Conservation (phyloP, 768 basidiomycete genomes). For the Leccinum incarnatum region DNA sequence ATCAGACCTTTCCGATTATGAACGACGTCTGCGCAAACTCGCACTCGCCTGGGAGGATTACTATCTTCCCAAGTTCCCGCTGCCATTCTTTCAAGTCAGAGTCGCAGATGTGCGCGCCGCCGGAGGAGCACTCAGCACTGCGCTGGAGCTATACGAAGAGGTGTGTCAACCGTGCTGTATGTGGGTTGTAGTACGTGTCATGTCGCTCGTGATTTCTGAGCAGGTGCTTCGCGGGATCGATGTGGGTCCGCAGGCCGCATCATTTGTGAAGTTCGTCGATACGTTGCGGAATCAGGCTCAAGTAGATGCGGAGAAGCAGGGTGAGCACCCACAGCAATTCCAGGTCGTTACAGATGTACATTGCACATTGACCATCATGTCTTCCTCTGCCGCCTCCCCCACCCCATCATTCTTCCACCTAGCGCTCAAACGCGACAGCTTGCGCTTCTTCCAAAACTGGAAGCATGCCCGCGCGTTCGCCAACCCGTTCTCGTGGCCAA, state of each 20-base stretch:
- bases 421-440: conserved; percentile 20
- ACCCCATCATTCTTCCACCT: not conserved
- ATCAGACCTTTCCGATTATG: conserved; percentile 12
- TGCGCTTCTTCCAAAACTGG: conserved; percentile 33
- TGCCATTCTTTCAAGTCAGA: conserved; percentile 32
- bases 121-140: conserved; percentile 31
- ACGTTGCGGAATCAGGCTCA: conserved; percentile 25
- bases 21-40: conserved; percentile 25
- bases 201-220: not conserved
- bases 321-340: conserved; percentile 13
- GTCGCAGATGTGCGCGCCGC: conserved; percentile 32
- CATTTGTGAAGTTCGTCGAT: conserved; percentile 27
- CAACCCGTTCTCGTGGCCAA: conserved; percentile 33
- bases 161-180: conserved; percentile 10
- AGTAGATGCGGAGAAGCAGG: conserved; percentile 25
- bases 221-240: conserved; percentile 27
- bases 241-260: conserved; percentile 9
- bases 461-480: conserved; percentile 32
- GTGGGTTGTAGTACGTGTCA: not conserved
- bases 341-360: not conserved
- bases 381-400: not conserved
- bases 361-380: not conserved
- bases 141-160: conserved; percentile 30
- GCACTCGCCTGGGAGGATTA: conserved; percentile 33
- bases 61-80: conserved; percentile 29